phyloP scores from a whole-genome alignment of 2,329 filamentous ascomycete species.

The Alternaria metachromatica region DNA sequence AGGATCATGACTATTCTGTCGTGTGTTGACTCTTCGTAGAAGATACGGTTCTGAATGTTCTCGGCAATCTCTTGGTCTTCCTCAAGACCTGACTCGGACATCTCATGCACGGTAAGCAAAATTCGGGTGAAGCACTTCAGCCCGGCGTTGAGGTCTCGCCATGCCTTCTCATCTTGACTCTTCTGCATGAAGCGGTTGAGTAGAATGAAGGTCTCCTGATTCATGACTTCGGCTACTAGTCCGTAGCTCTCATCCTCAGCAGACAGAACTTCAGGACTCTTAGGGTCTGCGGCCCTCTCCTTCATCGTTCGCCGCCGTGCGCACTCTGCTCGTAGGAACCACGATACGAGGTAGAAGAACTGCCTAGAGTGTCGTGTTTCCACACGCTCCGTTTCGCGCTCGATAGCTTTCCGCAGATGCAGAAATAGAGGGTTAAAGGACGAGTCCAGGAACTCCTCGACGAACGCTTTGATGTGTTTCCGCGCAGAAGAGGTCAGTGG shows the following conservation, averaged over 20 bases:
- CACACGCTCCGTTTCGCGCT: conserved; percentile 84
- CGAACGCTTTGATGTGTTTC: conserved; percentile 79
- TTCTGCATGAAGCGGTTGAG: conserved; percentile 83
- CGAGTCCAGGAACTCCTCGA: conserved; percentile 92
- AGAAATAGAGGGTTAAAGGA: conserved; percentile 90
- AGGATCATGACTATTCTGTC: conserved; percentile 83
- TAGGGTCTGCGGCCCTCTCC: conserved; percentile 62
- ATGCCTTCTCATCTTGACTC: conserved; percentile 81
- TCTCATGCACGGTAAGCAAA: conserved; percentile 88
- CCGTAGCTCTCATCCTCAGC: conserved; percentile 76
- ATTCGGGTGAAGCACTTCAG: conserved; percentile 97
- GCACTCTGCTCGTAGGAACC: conserved; percentile 90
- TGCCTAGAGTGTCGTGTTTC: conserved; percentile 79
- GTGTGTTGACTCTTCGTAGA: conserved; percentile 95
- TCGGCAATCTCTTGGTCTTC: conserved; percentile 98
- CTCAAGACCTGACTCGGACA: conserved; percentile 81
- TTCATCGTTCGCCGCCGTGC: conserved; percentile 65
- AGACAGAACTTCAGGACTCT: conserved; percentile 48
- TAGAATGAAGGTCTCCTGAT: conserved; percentile 92
- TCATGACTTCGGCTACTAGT: conserved; percentile 85
- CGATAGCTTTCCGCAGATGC: conserved; percentile 85
- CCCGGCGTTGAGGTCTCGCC: conserved; percentile 83
- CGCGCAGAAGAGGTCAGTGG: conserved; percentile 75
- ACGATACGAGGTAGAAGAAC: conserved; percentile 90
- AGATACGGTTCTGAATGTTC: conserved; percentile 95